Evolutionary conservation across 345 rosid genomes (phyloP).

Genomic region (Citrus mangshanensis): DNA sequence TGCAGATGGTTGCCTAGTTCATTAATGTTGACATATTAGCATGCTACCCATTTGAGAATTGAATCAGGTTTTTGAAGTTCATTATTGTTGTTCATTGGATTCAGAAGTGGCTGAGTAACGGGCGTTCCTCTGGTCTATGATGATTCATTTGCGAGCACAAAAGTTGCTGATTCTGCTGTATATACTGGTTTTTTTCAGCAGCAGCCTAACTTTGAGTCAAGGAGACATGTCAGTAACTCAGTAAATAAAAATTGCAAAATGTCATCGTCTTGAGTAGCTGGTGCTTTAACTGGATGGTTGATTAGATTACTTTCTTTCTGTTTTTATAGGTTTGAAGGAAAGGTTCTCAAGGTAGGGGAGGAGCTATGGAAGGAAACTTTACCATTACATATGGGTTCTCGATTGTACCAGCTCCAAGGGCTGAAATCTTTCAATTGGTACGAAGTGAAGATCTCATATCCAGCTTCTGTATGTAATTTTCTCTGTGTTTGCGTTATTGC

Average conservation of each 20-base stretch:
- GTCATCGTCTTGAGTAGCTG: too few relatives aligned
- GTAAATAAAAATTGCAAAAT: constrained; percentile 17
- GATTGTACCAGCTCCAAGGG: constrained; percentile 54
- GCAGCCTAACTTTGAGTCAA: constrained; percentile 23
- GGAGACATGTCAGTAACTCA: constrained; percentile 37
- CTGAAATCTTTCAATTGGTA: constrained; percentile 74
- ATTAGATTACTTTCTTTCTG: neutral
- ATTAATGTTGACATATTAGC: neutral
- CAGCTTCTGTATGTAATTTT: constrained; percentile 83
- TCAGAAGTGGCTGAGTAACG: neutral
- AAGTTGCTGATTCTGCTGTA: constrained; percentile 18
- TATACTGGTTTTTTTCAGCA: constrained; percentile 19
- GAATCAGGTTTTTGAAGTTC: neutral
- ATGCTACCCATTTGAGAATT: neutral
- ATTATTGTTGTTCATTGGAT: neutral
- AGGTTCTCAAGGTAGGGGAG: constrained; percentile 55
- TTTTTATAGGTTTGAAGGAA: constrained; percentile 33
- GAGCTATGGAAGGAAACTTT: constrained; percentile 68
- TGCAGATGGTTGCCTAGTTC: too few relatives aligned
- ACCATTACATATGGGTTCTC: constrained; percentile 54
- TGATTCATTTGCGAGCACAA: constrained; percentile 12
- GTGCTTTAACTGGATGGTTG: neutral
- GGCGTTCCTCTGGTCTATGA: neutral
- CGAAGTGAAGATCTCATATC: constrained; percentile 98
- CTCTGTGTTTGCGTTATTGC: neutral